A percentile compares a stretch with the other conserved stretches of the same genome.
phyloP scores from a whole-genome alignment of 306 rosid species.

The Dryas octopetala region DNA sequence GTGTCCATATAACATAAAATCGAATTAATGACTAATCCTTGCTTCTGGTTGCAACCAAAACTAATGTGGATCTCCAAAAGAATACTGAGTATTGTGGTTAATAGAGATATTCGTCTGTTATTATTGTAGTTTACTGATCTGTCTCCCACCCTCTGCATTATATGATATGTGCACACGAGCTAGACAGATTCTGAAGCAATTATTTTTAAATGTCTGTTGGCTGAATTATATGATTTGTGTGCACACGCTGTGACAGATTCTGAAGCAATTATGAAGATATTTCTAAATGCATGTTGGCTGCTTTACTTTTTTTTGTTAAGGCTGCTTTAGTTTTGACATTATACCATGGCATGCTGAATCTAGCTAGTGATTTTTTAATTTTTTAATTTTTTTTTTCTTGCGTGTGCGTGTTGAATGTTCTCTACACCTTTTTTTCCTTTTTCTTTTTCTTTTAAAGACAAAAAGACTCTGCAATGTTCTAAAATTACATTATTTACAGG shows the following conservation, averaged over 20 bases:
- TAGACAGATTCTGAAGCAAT: neutral
- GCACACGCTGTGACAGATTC: neutral
- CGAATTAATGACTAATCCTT: neutral
- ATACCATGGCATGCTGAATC: constrained; percentile 11
- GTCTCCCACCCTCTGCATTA: neutral
- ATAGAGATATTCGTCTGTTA: too few relatives aligned
- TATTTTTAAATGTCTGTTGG: neutral
- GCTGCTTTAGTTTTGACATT: neutral
- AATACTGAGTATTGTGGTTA: neutral
- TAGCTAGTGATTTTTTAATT: neutral
- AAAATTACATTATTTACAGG: constrained; percentile 49
- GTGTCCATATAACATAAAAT: too few relatives aligned
- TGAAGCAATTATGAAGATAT: neutral
- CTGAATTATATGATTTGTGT: neutral
- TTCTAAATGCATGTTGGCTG: neutral
- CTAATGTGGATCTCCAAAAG: neutral
- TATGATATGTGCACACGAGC: neutral
- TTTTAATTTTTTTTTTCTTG: neutral
- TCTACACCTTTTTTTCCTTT: too few relatives aligned
- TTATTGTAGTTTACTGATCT: neutral
- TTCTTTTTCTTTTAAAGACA: too few relatives aligned
- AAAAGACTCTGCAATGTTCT: constrained; percentile 7
- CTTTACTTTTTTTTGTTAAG: neutral
- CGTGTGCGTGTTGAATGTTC: too few relatives aligned
- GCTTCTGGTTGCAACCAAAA: neutral